Evolutionary conservation across 768 basidiomycete species (phyloP).

Genomic region (Tulasnella sp.): DNA sequence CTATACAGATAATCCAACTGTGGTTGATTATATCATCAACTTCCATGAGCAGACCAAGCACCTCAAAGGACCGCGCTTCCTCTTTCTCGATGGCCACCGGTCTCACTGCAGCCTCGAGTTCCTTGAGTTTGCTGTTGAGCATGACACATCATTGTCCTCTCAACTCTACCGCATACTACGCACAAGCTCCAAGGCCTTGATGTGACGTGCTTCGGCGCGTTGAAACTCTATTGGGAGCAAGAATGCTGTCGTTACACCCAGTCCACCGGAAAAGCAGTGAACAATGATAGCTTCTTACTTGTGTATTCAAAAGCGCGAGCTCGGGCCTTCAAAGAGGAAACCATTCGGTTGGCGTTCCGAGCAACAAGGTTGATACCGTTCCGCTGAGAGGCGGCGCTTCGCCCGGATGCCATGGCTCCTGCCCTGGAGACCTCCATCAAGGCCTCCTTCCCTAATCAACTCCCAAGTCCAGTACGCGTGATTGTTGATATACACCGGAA

Average conservation of each 20-base stretch:
- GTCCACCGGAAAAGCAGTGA: conserved; percentile 19
- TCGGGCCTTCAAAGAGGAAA: conserved; percentile 21
- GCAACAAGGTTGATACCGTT: conserved; percentile 32
- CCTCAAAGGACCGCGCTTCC: conserved; percentile 26
- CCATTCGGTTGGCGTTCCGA: conserved; percentile 29
- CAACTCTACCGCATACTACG: conserved; percentile 35
- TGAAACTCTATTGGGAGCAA: conserved; percentile 25
- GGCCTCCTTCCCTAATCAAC: neutral
- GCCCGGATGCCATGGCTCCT: conserved; percentile 19
- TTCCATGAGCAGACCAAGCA: conserved; percentile 31
- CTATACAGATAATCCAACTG: conserved; percentile 30
- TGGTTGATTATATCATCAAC: conserved; percentile 28
- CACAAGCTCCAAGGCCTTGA: conserved; percentile 22
- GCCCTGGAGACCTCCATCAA: neutral
- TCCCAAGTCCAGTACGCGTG: neutral
- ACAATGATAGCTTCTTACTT: conserved; percentile 30
- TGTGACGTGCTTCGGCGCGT: conserved; percentile 11
- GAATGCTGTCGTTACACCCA: conserved; percentile 23
- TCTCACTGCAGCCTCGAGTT: conserved; percentile 32
- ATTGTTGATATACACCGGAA: neutral
- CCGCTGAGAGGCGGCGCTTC: conserved; percentile 26
- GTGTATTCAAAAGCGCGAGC: conserved; percentile 28
- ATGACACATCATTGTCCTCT: conserved; percentile 32
- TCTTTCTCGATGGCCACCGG: conserved; percentile 37
- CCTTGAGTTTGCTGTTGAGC: conserved; percentile 27